phyloP scores from a whole-genome alignment of 2,329 filamentous ascomycete genomes.

The Trichoderma afroharzianum region DNA sequence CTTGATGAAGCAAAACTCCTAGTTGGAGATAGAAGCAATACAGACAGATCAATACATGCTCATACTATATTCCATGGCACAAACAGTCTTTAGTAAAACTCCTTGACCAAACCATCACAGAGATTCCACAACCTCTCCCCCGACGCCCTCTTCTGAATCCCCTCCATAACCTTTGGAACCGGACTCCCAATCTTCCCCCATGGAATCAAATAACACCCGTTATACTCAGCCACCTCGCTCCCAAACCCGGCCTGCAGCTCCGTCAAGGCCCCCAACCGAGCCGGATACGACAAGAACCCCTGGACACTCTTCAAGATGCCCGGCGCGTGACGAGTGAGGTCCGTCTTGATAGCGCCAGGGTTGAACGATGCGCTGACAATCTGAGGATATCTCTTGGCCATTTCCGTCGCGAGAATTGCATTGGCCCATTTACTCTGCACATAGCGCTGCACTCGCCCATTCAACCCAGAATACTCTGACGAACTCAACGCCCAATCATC shows the following conservation, averaged over 20 bases:
- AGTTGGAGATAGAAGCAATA: too few species aligned
- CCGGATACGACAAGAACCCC: neutral
- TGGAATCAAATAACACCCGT: neutral
- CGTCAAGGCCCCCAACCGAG: conserved; percentile 32
- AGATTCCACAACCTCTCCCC: conserved; percentile 6
- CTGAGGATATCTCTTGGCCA: conserved; percentile 15
- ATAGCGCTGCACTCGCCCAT: conserved; percentile 16
- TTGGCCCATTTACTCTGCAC: conserved; percentile 6
- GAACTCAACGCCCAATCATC: neutral
- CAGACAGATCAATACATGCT: neutral
- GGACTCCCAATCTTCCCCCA: neutral
- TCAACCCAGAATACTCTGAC: conserved; percentile 17
- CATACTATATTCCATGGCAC: neutral
- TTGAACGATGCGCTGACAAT: conserved; percentile 21
- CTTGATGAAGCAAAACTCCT: too few species aligned
- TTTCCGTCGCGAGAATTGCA: conserved; percentile 5
- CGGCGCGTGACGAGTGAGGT: neutral
- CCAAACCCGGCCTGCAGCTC: conserved; percentile 38
- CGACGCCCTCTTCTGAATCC: neutral
- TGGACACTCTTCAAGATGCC: neutral
- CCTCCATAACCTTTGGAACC: neutral
- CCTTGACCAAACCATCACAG: neutral
- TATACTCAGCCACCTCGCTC: neutral
- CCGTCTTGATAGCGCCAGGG: neutral
- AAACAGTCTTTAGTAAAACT: neutral